Conservation (phyloP, 2,329 filamentous ascomycete genomes). For the Aspergillus fumigatiaffinis region DNA sequence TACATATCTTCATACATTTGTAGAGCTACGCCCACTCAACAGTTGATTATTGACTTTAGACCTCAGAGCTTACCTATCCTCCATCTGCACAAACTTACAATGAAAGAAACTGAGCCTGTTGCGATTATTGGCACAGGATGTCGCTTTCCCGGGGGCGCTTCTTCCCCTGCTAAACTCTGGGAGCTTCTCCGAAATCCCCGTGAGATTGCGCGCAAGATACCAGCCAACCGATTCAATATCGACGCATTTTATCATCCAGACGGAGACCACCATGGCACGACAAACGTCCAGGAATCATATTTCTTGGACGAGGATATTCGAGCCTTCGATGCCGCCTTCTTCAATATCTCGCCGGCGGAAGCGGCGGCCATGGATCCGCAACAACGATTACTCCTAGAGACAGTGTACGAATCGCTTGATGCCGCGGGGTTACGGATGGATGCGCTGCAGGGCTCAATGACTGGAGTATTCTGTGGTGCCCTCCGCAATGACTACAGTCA, state of each 20-base stretch:
- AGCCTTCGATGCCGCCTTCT: not conserved
- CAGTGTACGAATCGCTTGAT: conserved; percentile 7
- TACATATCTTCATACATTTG: not conserved
- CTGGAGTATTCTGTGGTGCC: conserved; percentile 5
- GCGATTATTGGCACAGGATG: not conserved
- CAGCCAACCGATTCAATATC: not conserved
- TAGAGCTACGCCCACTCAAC: no score
- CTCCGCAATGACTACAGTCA: conserved; percentile 8
- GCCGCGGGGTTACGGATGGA: not conserved
- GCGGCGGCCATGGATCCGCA: not conserved
- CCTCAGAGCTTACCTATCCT: not conserved
- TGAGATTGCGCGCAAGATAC: not conserved
- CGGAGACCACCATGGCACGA: not conserved
- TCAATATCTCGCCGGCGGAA: not conserved
- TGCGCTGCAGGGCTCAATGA: not conserved
- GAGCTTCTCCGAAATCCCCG: not conserved
- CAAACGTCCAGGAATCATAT: not conserved
- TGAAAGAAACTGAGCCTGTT: not conserved
- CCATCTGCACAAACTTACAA: not conserved
- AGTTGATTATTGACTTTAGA: not conserved
- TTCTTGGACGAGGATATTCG: not conserved
- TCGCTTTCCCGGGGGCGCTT: not conserved
- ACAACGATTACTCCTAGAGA: conserved; percentile 1
- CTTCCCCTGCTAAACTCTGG: not conserved
- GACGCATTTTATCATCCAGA: not conserved